Conservation (phyloP, 768 basidiomycete species). For the Leccinellum luteum region DNA sequence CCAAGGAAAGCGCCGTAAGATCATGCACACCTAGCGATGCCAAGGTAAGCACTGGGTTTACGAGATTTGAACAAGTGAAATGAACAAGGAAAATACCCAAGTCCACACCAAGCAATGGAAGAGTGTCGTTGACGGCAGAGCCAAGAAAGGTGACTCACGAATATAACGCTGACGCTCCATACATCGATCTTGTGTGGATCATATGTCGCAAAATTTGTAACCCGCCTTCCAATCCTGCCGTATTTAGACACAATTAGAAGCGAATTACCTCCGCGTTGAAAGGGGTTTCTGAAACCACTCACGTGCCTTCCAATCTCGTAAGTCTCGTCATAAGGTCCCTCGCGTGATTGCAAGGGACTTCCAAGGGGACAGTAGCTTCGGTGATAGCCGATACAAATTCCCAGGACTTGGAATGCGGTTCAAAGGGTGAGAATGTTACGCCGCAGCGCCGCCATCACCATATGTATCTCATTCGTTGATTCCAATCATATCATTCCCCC, state of each 20-base stretch:
- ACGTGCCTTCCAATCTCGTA: background rate
- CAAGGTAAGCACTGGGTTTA: conserved; percentile 12
- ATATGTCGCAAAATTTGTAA: conserved; percentile 41
- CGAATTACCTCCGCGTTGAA: background rate
- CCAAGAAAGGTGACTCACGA: conserved; percentile 49
- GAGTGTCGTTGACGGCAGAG: background rate
- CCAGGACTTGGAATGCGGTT: too few species aligned
- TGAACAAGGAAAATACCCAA: background rate
- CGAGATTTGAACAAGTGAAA: conserved; percentile 4
- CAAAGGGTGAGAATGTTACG: too few species aligned
- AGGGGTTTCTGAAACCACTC: background rate
- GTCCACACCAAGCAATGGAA: background rate
- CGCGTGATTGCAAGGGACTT: too few species aligned
- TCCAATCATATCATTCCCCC: too few species aligned
- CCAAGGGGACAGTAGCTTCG: too few species aligned
- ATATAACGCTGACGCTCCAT: conserved; percentile 97
- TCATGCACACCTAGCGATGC: conserved; percentile 66
- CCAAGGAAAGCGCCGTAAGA: conserved; percentile 97
- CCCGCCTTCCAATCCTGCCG: background rate
- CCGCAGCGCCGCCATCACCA: too few species aligned
- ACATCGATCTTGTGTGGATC: conserved; percentile 98
- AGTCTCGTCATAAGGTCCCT: too few species aligned
- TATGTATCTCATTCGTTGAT: too few species aligned
- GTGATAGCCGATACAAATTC: too few species aligned
- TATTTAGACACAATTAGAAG: background rate